Percentiles rank a stretch among this genome's conserved stretches.
phyloP scores from a whole-genome alignment of 2,329 filamentous ascomycete species.

The Penicillium freii region DNA sequence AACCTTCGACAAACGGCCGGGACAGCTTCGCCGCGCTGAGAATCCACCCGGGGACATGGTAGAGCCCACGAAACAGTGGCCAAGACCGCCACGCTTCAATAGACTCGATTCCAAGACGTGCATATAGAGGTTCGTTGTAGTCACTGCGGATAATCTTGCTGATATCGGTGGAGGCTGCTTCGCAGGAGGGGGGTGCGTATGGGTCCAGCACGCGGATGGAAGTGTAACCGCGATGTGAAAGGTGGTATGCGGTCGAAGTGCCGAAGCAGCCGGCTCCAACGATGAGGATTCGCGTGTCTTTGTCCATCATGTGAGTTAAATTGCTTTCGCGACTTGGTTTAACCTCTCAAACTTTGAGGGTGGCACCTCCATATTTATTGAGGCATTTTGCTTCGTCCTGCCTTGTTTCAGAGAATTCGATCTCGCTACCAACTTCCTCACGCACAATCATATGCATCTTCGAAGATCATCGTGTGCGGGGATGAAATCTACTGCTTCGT shows the following conservation, averaged over 20 bases:
- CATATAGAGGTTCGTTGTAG: conserved; percentile 24
- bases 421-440: conserved; percentile 5
- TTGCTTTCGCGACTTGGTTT: not conserved
- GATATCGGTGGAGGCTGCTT: conserved; percentile 24
- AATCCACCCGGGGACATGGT: conserved; percentile 20
- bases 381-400: not conserved
- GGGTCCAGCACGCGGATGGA: conserved; percentile 10
- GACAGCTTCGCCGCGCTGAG: conserved; percentile 18
- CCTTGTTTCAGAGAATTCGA: not conserved
- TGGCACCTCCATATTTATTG: conserved; percentile 7
- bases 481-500: not conserved
- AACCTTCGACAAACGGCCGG: conserved; percentile 18
- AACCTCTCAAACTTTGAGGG: not conserved
- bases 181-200: conserved; percentile 12
- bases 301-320: not conserved
- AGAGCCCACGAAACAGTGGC: conserved; percentile 17
- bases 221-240: conserved; percentile 11
- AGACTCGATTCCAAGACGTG: conserved; percentile 18
- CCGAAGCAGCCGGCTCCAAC: conserved; percentile 13
- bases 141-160: conserved; percentile 24
- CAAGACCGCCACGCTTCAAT: conserved; percentile 13
- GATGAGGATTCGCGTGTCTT: conserved; percentile 9
- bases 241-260: conserved; percentile 13
- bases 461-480: not conserved
- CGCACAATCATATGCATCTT: not conserved